Conservation (phyloP, 2,329 filamentous ascomycete species). For the Diaporthe australafricana region DNA sequence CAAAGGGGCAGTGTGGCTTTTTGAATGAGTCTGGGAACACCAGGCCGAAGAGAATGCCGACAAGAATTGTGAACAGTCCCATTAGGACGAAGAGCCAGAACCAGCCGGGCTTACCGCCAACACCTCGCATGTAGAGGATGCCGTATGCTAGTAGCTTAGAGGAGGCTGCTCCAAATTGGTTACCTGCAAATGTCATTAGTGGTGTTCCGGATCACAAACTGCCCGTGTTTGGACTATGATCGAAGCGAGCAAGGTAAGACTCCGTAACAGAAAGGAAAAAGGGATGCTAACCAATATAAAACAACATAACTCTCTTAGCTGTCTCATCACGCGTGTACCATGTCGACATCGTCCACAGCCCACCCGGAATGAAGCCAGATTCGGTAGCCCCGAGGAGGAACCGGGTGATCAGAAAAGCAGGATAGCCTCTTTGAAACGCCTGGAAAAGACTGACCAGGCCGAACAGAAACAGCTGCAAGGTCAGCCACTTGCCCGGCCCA, state of each 20-base stretch:
- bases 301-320: slow-evolving; percentile 57
- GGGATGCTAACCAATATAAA: slow-evolving; percentile 51
- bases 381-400: slow-evolving; percentile 53
- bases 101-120: slow-evolving; percentile 47
- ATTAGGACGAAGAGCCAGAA: slow-evolving; percentile 46
- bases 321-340: slow-evolving; percentile 61
- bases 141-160: slow-evolving; percentile 57
- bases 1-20: slow-evolving; percentile 7
- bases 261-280: neutral
- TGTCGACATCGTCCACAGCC: slow-evolving; percentile 58
- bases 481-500: slow-evolving; percentile 50
- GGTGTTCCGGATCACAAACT: neutral
- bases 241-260: too few relatives aligned
- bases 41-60: slow-evolving; percentile 46
- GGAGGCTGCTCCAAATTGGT: slow-evolving; percentile 53
- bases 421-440: slow-evolving; percentile 51
- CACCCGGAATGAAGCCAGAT: slow-evolving; percentile 59
- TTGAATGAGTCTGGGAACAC: slow-evolving; percentile 45
- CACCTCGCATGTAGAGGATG: slow-evolving; percentile 50
- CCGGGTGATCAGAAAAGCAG: slow-evolving; percentile 50
- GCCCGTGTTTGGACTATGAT: too few relatives aligned
- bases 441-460: slow-evolving; percentile 54
- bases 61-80: slow-evolving; percentile 50
- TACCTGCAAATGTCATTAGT: slow-evolving; percentile 41
- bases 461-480: slow-evolving; percentile 25